These are phyloP conservation scores for Salvia miltiorrhiza DNA, from an alignment of 257 asterid species.

Conservation along the genomic window DNA sequence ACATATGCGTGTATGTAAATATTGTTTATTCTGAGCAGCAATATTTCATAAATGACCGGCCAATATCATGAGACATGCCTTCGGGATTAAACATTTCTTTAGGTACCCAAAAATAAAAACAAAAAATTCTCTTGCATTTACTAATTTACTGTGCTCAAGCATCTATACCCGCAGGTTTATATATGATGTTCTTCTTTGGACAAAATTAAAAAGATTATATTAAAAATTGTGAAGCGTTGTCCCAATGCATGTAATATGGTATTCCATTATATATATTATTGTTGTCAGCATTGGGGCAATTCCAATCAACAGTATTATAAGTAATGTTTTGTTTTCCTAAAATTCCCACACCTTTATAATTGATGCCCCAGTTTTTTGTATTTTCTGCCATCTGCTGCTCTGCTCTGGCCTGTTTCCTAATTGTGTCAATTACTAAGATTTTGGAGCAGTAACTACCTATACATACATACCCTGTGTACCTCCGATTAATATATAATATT, in stretches of 20 bases:
- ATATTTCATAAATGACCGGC: background rate
- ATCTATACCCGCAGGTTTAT: slow-evolving; percentile 36
- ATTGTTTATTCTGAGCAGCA: background rate
- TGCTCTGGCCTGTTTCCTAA: background rate
- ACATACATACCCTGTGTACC: background rate
- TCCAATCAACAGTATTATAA: slow-evolving; percentile 7
- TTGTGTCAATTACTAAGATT: slow-evolving; percentile 11
- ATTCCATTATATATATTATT: background rate
- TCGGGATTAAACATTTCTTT: slow-evolving; percentile 33
- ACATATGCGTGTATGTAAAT: background rate
- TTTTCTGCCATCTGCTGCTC: background rate
- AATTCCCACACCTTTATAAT: background rate
- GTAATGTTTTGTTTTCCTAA: slow-evolving; percentile 14
- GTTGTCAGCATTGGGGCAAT: slow-evolving; percentile 17
- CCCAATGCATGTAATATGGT: slow-evolving; percentile 19
- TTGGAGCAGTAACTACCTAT: background rate
- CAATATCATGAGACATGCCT: slow-evolving; percentile 37
- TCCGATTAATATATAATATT: background rate
- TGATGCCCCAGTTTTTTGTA: background rate
- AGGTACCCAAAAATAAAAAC: background rate
- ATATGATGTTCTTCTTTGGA: slow-evolving; percentile 35
- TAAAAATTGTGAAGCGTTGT: background rate
- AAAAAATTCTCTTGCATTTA: background rate
- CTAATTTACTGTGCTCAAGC: slow-evolving; percentile 10
- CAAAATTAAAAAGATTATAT: background rate